Conservation (phyloP, 1,284 basidiomycete species). For the Ustilago bromivora region DNA sequence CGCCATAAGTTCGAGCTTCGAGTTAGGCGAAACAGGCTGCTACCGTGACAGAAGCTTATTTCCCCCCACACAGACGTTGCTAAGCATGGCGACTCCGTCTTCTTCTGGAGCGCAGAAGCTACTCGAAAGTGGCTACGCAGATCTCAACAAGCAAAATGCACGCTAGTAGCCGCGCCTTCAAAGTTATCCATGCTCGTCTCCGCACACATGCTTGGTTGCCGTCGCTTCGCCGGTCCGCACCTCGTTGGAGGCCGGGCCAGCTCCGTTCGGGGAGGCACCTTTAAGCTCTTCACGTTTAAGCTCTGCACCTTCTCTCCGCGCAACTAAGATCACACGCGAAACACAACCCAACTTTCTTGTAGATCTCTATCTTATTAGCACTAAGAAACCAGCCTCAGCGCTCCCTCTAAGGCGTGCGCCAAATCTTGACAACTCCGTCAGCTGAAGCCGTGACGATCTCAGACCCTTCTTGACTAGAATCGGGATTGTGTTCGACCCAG, state of each 20-base stretch:
- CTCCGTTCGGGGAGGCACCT: neutral
- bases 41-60: neutral
- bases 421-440: conserved; percentile 71
- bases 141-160: neutral
- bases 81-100: neutral
- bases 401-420: conserved; percentile 26
- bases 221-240: neutral
- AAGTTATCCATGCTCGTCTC: conserved; percentile 3
- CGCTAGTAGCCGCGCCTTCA: no score
- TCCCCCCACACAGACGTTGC: neutral
- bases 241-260: neutral
- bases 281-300: neutral
- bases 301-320: neutral
- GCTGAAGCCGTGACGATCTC: conserved; percentile 87
- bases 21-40: neutral
- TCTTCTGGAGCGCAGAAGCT: neutral
- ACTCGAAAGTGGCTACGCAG: no score
- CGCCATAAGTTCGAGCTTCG: neutral
- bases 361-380: neutral
- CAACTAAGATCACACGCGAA: neutral
- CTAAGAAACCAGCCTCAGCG: neutral
- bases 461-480: conserved; percentile 49
- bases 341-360: neutral
- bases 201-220: neutral
- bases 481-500: conserved; percentile 86